Evolutionary conservation across 441 rosid genomes (phyloP).

Genomic region (Rhodomyrtus psidioides): DNA sequence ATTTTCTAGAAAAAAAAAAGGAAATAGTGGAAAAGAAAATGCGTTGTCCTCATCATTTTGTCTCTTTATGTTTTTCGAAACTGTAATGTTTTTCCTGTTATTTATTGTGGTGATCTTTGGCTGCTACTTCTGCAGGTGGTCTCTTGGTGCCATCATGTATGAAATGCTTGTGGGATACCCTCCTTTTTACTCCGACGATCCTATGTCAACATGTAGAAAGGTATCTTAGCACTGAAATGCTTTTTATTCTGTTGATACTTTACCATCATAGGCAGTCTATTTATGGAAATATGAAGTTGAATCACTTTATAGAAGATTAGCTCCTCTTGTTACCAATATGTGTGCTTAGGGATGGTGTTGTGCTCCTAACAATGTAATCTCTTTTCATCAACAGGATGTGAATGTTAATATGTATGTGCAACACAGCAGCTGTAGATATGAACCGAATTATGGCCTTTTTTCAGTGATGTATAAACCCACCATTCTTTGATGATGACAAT

Average conservation of each 20-base stretch:
- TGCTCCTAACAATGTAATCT: not conserved
- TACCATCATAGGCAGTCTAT: not conserved
- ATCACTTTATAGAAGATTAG: not conserved
- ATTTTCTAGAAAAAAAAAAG: not conserved
- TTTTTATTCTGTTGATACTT: not conserved
- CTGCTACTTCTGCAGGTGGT: constrained; percentile 58
- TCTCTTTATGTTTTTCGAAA: not conserved
- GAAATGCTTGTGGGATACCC: constrained; percentile 99
- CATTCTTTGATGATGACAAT: not conserved
- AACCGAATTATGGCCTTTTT: not conserved
- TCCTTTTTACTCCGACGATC: constrained; percentile 93
- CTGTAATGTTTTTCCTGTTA: not conserved
- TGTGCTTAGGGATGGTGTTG: not conserved
- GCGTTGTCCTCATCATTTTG: not conserved
- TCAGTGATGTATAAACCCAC: not conserved
- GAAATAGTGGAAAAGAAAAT: not conserved
- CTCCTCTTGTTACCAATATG: not conserved
- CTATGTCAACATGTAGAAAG: constrained; percentile 96
- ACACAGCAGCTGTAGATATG: not conserved
- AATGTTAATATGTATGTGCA: not conserved
- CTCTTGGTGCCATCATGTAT: constrained; percentile 98
- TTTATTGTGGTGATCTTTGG: not conserved
- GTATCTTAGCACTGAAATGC: constrained; percentile 14
- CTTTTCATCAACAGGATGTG: not conserved
- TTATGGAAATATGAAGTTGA: not conserved